Base-by-base conservation (phyloP, 2,329 filamentous ascomycete genomes). In the Saccharata proteae region DNA sequence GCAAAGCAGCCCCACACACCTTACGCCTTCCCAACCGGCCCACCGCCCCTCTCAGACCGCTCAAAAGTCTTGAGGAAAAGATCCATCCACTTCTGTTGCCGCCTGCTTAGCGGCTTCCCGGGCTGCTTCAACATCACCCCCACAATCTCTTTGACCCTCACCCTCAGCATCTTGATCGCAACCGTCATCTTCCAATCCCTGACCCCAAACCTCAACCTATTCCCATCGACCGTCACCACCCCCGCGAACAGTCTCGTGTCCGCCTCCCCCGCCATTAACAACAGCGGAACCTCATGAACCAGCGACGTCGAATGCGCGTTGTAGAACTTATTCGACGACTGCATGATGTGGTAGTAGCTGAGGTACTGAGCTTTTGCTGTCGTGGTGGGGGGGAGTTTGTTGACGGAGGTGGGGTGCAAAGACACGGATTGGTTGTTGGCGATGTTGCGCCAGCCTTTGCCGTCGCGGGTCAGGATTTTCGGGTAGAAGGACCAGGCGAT, bases 291-390 rank as follows among this genome's bases (percentile, higher is more conserved):
- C 25, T 85, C 78, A 26, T 93, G 79, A 1, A 79, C 76, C 1
- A 77, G 73, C 8, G 78, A 82, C 3, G 59, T 44, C 33, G 58
- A 39, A 43, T 94, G 86, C 1, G 90, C 90, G 41, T 93, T 92
- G 43, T 88, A 83, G 45, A 80, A 77, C 38, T 69, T 70, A 69
- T 77, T 26, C 80, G 59, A 61, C 3, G 80, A 80, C 54, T 94
- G 86, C 83, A 96, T 93, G 41, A 96, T 93, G 52, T 93, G 81
- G 58, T 96, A 96, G 54, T 93, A 98, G 1, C 82, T 90, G 25
- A 96, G 61, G 75, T 83, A 96, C 47, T 76, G 78, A 21, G 85
- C 61, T n/a, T n/a, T n/a, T 93, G 41, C 96, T 93, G 52, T 93
- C 81, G 59, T 96, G 96, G 54, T 93, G 10, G 40, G 77, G 22